Conservation (phyloP, 2,329 filamentous ascomycete species). For the Monosporascus ibericus region DNA sequence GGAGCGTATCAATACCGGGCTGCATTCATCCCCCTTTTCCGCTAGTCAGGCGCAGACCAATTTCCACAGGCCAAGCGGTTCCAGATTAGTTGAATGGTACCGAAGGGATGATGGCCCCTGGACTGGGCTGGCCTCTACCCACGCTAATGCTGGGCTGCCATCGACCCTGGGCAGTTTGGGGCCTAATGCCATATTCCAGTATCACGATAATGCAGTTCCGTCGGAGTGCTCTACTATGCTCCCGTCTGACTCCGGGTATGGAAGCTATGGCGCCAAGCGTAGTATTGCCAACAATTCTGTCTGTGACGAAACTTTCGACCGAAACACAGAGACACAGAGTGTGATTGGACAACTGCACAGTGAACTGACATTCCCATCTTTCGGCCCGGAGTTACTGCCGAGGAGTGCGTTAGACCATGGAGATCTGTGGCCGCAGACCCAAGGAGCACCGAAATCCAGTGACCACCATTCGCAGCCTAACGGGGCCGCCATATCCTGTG, state of each 20-base stretch:
- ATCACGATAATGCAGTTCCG: conserved; percentile 23
- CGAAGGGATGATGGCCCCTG: conserved; percentile 36
- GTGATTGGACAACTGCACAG: conserved; percentile 27
- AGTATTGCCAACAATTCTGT: conserved; percentile 39
- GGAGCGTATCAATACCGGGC: conserved; percentile 7
- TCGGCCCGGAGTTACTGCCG: conserved; percentile 9
- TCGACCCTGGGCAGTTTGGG: conserved; percentile 18
- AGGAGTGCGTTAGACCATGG: conserved; percentile 5
- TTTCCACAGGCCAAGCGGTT: conserved; percentile 4
- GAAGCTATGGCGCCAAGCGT: conserved; percentile 31
- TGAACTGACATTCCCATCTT: conserved; percentile 18
- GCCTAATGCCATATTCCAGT: conserved; percentile 22
- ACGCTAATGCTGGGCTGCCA: conserved; percentile 24
- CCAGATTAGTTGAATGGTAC: conserved; percentile 30
- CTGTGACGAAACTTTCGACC: conserved; percentile 34
- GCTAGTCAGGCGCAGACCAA: conserved; percentile 3
- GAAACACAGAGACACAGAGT: conserved; percentile 32
- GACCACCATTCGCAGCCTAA: conserved; percentile 10
- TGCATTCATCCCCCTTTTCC: conserved; percentile 2
- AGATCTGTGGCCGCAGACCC: conserved; percentile 8
- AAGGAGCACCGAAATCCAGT: conserved; percentile 3
- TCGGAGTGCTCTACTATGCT: conserved; percentile 35
- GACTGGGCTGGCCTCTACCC: conserved; percentile 26
- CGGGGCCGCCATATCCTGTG: conserved; percentile 25
- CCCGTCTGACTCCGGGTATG: conserved; percentile 43